A percentile compares a stretch with the other conserved stretches of the same genome.
phyloP scores from a whole-genome alignment of 495 filamentous ascomycete species.

The Paragyromitra xinjiangensis region DNA sequence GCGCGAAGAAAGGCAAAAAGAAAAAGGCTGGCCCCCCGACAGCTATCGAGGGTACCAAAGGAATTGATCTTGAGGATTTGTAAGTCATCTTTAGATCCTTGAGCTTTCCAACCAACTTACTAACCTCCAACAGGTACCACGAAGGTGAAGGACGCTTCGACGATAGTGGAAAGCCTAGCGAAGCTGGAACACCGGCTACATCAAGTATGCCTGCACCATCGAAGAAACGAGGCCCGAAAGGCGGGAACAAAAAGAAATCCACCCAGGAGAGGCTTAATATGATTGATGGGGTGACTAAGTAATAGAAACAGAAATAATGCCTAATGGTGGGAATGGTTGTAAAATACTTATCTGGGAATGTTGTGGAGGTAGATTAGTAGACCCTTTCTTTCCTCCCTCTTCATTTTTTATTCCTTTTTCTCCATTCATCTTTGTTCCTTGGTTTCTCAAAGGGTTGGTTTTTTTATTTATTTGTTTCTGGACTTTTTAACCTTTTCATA shows the following conservation, averaged over 20 bases:
- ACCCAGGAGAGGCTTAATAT: slow-evolving; percentile 57
- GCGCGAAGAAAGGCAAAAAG: slow-evolving; percentile 70
- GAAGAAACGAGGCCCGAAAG: slow-evolving; percentile 56
- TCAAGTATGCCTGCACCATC: slow-evolving; percentile 41
- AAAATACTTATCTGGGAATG: slow-evolving; percentile 35
- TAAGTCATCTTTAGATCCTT: slow-evolving; percentile 24
- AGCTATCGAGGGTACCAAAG: slow-evolving; percentile 53
- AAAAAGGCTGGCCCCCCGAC: slow-evolving; percentile 62
- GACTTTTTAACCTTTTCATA: slow-evolving; percentile 20
- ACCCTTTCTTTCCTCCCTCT: slow-evolving; percentile 22
- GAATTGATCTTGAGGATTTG: slow-evolving; percentile 56
- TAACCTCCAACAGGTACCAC: slow-evolving; percentile 50
- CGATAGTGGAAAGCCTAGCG: slow-evolving; percentile 56
- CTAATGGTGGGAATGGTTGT: slow-evolving; percentile 43
- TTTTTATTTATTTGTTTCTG: slow-evolving; percentile 32
- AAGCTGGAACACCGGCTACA: slow-evolving; percentile 54
- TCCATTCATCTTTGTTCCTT: slow-evolving; percentile 26
- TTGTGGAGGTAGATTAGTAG: slow-evolving; percentile 44
- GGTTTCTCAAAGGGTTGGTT: slow-evolving; percentile 30
- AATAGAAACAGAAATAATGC: slow-evolving; percentile 48
- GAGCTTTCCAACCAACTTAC: slow-evolving; percentile 2
- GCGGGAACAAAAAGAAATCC: slow-evolving; percentile 58
- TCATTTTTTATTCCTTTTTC: slow-evolving; percentile 5
- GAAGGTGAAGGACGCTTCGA: slow-evolving; percentile 57
- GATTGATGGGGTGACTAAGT: slow-evolving; percentile 56